Percentiles rank a stretch among this genome's conserved stretches.
These are phyloP conservation scores for Alternaria angustiovoidea DNA, from an alignment of 2,329 filamentous ascomycete species.

Conservation along the genomic window DNA sequence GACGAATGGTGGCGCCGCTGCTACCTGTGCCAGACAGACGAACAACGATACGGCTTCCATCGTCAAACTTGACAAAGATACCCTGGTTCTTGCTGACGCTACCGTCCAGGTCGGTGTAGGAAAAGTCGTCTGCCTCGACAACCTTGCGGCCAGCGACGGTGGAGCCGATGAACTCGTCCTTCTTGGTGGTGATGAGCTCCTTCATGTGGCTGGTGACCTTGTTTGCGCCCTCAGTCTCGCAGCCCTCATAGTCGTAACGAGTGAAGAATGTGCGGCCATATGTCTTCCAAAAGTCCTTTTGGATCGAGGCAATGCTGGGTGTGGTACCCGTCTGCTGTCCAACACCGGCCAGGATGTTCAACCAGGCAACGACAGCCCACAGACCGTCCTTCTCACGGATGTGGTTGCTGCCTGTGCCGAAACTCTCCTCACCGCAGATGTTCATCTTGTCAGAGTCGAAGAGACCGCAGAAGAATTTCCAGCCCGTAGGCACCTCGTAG, in stretches of 20 bases:
- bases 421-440: conserved; percentile 98
- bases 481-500: conserved; percentile 98
- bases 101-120: conserved; percentile 97
- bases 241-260: conserved; percentile 96
- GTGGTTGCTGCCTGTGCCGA: conserved; percentile 97
- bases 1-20: conserved; percentile 92
- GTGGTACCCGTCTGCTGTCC: conserved; percentile 82
- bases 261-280: conserved; percentile 99
- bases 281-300: conserved; percentile 94
- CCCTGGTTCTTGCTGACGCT: conserved; percentile 96
- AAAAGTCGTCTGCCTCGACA: conserved; percentile 91
- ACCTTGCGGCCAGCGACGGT: conserved; percentile 84
- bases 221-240: conserved; percentile 88
- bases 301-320: conserved; percentile 94
- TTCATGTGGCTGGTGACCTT: conserved; percentile 86
- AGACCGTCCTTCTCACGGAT: conserved; percentile 99
- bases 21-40: conserved; percentile 94
- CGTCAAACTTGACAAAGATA: conserved; percentile 91
- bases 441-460: conserved; percentile 99
- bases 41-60: conserved; percentile 93
- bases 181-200: conserved; percentile 74
- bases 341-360: conserved; percentile 97
- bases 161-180: conserved; percentile 81
- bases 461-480: conserved; percentile 98
- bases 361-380: conserved; percentile 96